Conservation (phyloP, 1,139 yeast species). For the Suhomyces ambrosiae region DNA sequence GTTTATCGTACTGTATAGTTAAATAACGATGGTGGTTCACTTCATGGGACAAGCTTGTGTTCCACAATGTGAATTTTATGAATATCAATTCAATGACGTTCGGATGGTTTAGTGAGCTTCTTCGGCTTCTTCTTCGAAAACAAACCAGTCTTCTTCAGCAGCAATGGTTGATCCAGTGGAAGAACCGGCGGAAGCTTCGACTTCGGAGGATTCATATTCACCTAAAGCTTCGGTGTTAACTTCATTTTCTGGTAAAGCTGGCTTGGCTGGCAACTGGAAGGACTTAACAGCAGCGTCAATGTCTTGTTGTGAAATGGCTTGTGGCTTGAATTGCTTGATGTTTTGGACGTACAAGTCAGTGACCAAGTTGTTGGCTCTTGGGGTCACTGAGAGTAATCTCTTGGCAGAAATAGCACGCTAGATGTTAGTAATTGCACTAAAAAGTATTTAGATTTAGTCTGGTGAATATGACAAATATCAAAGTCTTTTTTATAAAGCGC, state of each 20-base stretch:
- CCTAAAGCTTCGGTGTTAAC: conserved; percentile 73
- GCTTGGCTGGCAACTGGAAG: conserved; percentile 77
- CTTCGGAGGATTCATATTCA: conserved; percentile 73
- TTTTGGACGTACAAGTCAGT: conserved; percentile 87
- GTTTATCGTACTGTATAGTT: conserved; percentile 12
- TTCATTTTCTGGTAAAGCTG: conserved; percentile 72
- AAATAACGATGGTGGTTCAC: conserved; percentile 8
- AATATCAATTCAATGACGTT: not conserved
- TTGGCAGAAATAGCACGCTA: conserved; percentile 37
- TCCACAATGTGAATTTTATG: not conserved
- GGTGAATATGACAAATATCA: too few relatives aligned
- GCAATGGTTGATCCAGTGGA: conserved; percentile 31
- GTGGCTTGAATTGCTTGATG: conserved; percentile 85
- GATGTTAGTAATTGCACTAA: conserved; percentile 16
- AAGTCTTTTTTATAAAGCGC: too few relatives aligned
- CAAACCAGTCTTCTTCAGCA: conserved; percentile 77
- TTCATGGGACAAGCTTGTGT: not conserved
- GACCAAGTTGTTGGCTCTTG: conserved; percentile 61
- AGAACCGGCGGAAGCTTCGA: conserved; percentile 57
- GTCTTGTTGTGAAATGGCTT: conserved; percentile 70
- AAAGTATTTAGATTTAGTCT: not conserved
- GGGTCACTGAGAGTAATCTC: conserved; percentile 49
- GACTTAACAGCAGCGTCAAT: conserved; percentile 79
- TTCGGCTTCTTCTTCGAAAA: conserved; percentile 80
- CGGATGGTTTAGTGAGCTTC: conserved; percentile 51